Base-by-base conservation (phyloP, 257 asterid species). In the Solanum chmielewskii region DNA sequence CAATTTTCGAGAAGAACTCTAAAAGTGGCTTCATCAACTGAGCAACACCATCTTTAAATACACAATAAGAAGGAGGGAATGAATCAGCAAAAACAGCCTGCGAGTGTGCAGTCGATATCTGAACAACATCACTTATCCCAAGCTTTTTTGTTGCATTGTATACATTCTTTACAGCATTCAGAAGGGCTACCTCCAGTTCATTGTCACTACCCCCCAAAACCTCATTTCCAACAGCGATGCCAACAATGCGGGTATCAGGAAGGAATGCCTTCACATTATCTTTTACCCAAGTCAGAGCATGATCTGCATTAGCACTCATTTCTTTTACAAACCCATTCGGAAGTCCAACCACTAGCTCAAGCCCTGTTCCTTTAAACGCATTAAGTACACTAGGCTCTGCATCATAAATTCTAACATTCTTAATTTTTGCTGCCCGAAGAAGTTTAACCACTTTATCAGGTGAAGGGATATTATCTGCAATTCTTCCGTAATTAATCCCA, bases 401-500 rank as follows among this genome's bases (percentile, higher is more conserved):
- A 87, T 97, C 99, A 49, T 87, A 96, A 71, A 97, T 97, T 85
- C 99, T 92, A 21, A 96, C 99, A 70, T 97, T 96, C 93, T 96
- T 96, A 86, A 97, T 96, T 83, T 95, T 97, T 86, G 98, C 95
- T 11, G 96, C 94, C 86, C 93, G 91, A 18, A 96, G 99, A 33
- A 97, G 93, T 16, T 49, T 88, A 74, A 93, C 99, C 27, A 97
- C 99, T 89, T 93, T 88, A 33, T 95, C 98, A 0, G 99, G 99
- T 1, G 99, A 89, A 66, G 99, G 99, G 90, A 97, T 94, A 77
- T 97, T 96, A 89, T 97, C 96, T 5, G 99, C 98, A 86, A 97
- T 90, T 85, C 99, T 95, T 69, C 99, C 99, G 47, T 97, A 97
- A 83, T 97, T 97, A 89, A 97, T 94, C 69, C 99, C 99, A 41